Base-by-base conservation (phyloP, 768 basidiomycete species). In the Hortiboletus flavorubellus region DNA sequence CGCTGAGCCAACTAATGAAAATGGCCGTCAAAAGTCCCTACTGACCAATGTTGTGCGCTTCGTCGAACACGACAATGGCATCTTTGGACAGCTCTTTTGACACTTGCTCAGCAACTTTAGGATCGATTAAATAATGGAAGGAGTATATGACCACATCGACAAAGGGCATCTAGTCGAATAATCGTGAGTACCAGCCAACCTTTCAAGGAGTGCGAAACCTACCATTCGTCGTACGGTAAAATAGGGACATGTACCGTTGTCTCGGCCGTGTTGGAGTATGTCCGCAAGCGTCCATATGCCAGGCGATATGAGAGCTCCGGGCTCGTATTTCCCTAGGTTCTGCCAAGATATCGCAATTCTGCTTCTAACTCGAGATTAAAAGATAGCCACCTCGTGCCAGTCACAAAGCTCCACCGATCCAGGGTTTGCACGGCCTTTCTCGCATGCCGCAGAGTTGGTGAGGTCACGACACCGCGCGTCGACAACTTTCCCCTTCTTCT, bases 41-140 rank as follows among this genome's bases (percentile, higher is more conserved):
- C 79, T 53, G 62, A 94, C 95, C 95, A 49, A 99, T 99, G 69
- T 99, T 99, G 72, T 99, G 97, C 15, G 97, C 97, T 68, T 99
- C 97, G 66, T 99, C 97, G 65, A 99, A 99, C 2, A 99, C 97
- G 38, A 99, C 94, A 50, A 99, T 99, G 31, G 93, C 89, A 69
- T 99, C 97, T 65, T 98, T 98, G 8, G 90, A 91, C 75, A 99
- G 79, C 70, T 99, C 97, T 67, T 93, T 95, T 2, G 97, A 98
- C 14, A 99, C 97, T 74, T 98, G 95, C 63, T 98, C 97, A 0
- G 97, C 97, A 40, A 99, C 95, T 73, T 99, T 99, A 2, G 97
- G 97, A 74, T 99, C 97, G 31, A 99, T 82, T 31, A 99, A 79
- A 70, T 99, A 99, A 71, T 99, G 97, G 73, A 98, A 99, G 18